phyloP scores from a whole-genome alignment of 768 basidiomycete genomes.

The Boletus fagicola region DNA sequence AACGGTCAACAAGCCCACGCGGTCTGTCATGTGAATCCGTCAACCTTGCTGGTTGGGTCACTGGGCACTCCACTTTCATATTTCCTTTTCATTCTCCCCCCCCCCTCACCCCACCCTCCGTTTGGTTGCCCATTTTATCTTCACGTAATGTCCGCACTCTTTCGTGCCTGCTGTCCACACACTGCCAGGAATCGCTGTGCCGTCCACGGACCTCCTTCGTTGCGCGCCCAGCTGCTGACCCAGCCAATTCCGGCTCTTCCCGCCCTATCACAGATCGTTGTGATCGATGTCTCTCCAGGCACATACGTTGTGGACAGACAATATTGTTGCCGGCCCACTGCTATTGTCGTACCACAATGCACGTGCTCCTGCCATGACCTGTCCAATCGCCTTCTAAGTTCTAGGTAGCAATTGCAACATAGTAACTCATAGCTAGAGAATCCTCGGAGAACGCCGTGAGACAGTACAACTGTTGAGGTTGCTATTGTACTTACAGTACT shows the following conservation, averaged over 20 bases:
- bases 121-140: not conserved
- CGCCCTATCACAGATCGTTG: constrained; percentile 16
- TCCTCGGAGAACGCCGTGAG: constrained; percentile 11
- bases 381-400: not conserved
- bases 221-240: not conserved
- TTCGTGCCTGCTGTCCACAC: not conserved
- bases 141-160: constrained; percentile 6
- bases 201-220: constrained; percentile 6
- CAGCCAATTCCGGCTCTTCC: constrained; percentile 10
- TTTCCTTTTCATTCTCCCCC: constrained; percentile 12
- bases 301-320: not conserved
- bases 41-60: not conserved
- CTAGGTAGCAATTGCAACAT: not conserved
- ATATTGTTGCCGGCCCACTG: not conserved
- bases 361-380: constrained; percentile 5
- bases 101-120: not conserved
- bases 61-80: constrained; percentile 7
- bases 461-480: not conserved
- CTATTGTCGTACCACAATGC: not conserved
- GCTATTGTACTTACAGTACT: not conserved
- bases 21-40: constrained; percentile 14
- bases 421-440: not conserved
- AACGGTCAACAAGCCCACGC: constrained; percentile 1
- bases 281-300: constrained; percentile 14
- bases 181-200: not conserved